These are phyloP conservation scores for Leishmania martiniquensis DNA, from an alignment of 208 protist species.

Conservation along the genomic window DNA sequence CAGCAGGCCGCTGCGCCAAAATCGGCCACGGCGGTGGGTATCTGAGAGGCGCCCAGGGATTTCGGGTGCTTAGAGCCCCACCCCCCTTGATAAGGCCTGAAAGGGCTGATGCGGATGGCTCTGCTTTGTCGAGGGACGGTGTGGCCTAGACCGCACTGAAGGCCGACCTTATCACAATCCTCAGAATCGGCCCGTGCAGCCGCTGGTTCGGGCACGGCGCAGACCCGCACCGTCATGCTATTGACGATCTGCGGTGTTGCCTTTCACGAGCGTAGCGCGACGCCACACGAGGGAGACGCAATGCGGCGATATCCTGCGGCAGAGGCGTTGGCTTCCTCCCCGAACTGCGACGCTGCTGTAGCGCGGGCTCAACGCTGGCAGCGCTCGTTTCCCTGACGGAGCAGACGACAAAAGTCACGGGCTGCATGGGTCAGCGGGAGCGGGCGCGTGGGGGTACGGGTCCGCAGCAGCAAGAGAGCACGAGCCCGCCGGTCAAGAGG, in stretches of 20 bases:
- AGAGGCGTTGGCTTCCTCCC: background rate
- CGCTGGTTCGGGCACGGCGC: no score
- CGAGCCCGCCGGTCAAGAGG: background rate
- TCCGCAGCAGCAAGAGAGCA: background rate
- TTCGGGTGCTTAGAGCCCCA: no score
- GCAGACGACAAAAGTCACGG: background rate
- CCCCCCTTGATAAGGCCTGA: no score
- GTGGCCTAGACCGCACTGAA: no score
- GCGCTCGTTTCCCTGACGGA: background rate
- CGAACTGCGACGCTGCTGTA: background rate
- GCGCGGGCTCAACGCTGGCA: background rate
- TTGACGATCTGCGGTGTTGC: background rate
- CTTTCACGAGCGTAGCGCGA: background rate
- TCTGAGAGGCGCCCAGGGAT: no score
- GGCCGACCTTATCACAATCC: background rate
- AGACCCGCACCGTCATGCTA: background rate
- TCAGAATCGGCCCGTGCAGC: background rate
- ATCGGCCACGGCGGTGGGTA: no score
- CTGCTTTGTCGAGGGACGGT: no score
- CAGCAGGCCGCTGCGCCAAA: no score
- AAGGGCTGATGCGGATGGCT: no score
- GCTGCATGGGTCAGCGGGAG: background rate
- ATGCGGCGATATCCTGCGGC: background rate
- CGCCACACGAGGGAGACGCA: background rate
- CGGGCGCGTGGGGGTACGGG: background rate